These are phyloP conservation scores for Aristolochia fimbriata DNA, from an alignment of 164 flowering plant species.

Conservation along the genomic window DNA sequence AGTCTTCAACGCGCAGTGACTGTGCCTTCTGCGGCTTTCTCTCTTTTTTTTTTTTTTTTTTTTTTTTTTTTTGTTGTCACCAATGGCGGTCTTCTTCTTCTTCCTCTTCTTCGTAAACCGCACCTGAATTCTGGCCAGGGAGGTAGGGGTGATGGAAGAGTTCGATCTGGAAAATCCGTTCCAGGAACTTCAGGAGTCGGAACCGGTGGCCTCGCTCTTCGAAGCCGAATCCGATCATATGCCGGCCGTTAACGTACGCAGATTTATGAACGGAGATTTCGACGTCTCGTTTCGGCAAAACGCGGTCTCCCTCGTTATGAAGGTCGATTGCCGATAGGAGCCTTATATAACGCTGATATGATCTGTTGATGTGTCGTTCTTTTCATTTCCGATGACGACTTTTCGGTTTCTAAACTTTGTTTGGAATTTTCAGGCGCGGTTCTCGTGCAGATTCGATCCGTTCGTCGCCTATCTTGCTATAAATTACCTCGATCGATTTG, in stretches of 20 bases:
- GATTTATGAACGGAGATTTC: conserved; percentile 12
- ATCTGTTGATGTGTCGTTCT: too few species aligned
- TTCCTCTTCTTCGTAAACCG: neutral
- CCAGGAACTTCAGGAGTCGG: conserved; percentile 14
- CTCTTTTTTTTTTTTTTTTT: neutral
- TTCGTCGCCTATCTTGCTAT: conserved; percentile 42
- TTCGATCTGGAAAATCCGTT: conserved; percentile 59
- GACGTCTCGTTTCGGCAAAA: conserved; percentile 23
- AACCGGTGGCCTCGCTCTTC: conserved; percentile 30
- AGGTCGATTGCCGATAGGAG: conserved; percentile 17
- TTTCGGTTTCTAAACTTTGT: neutral
- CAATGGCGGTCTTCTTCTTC: conserved; percentile 6
- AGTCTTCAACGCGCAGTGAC: conserved; percentile 4
- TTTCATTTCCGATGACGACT: too few species aligned
- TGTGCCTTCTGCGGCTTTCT: neutral
- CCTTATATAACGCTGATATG: neutral
- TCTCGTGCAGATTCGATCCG: conserved; percentile 32
- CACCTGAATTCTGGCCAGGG: neutral
- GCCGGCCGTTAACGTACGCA: conserved; percentile 20
- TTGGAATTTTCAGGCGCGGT: conserved; percentile 13
- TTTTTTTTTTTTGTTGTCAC: neutral
- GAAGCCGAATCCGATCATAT: conserved; percentile 46
- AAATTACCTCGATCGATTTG: conserved; percentile 65
- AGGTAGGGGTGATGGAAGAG: conserved; percentile 1
- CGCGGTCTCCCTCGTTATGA: conserved; percentile 28